Base-by-base conservation (phyloP, 2,329 filamentous ascomycete species). In the Colletotrichum sublineola region DNA sequence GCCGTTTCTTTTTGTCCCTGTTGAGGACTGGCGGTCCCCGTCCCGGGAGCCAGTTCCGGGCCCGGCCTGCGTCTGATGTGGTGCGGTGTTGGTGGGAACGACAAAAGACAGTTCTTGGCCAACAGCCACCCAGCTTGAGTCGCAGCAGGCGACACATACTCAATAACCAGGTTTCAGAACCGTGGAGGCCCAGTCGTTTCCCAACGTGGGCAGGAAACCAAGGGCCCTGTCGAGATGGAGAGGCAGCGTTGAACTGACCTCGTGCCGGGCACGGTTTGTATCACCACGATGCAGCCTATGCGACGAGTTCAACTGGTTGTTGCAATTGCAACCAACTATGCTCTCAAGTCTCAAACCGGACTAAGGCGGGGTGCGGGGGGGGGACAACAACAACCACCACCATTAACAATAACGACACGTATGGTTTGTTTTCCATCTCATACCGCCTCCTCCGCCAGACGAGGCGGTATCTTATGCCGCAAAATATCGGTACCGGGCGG, bases 31-130 rank as follows among this genome's bases (percentile, higher is more conserved):
- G 36, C 48, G 29, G 29, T 11, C 62, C 29, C 44, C 62, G 24
- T 40, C 36, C 48, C 62, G 62, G 62, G 50, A 64, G 7, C 24
- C 15, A 56, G 33, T 64, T 18, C 62, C 62, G 62, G n/a, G 38
- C 50, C 50, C 36, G 62, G 62, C 48, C 36, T n/a, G 48, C 11
- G n/a, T n/a, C 40, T n/a, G 20, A 15, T 50, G 20, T 52, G 58
- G 31, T 29, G 31, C 11, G 55, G 38, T 40, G 38, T 44, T 44
- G 42, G 5, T 20, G 44, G 42, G 42, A 44, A 20, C 24, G 24
- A 24, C 24, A 8, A 31, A 33, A 24, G 40, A 31, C 31, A 38
- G 5, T 44, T 20, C 18, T 31, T 48, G 29, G 58, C 42, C 58
- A 24, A 33, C 57, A 46, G 42, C 15, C 57, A 48, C 57, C 42